Percentiles rank a stretch among this genome's conserved stretches.
phyloP scores from a whole-genome alignment of 441 rosid species.

The Euphorbia schlechtendalii region DNA sequence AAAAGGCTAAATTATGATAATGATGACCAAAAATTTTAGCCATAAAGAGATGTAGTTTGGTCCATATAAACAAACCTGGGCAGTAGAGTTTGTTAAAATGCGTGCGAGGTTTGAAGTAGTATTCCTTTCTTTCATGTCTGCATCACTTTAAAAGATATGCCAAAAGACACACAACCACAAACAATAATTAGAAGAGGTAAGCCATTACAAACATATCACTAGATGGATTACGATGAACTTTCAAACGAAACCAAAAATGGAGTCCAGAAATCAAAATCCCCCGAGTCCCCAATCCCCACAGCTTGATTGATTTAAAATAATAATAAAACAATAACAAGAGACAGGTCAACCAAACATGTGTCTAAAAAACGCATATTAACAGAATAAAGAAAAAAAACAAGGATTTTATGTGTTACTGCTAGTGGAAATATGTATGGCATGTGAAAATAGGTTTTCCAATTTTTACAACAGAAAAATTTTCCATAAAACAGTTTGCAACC shows the following conservation, averaged over 20 bases:
- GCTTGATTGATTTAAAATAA: background rate
- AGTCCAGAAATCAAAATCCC: background rate
- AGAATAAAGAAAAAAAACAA: too few species aligned
- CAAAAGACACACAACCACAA: background rate
- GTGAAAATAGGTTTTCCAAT: background rate
- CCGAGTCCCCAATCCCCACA: background rate
- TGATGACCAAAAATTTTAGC: background rate
- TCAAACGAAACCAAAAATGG: background rate
- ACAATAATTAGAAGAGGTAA: background rate
- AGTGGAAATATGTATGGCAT: background rate
- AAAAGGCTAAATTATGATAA: background rate
- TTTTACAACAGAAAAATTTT: background rate
- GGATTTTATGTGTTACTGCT: background rate
- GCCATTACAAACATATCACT: background rate
- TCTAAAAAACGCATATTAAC: background rate
- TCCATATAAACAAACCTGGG: constrained; percentile 52
- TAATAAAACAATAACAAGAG: too few species aligned
- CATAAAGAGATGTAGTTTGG: background rate
- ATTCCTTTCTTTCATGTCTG: constrained; percentile 77
- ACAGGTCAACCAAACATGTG: background rate
- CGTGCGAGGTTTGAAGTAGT: constrained; percentile 51
- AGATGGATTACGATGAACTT: too few species aligned
- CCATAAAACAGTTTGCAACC: background rate
- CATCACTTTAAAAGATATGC: constrained; percentile 29
- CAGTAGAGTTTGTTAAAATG: constrained; percentile 65